Conservation (phyloP, 83 land plant species). For the Diphasiastrum complanatum region DNA sequence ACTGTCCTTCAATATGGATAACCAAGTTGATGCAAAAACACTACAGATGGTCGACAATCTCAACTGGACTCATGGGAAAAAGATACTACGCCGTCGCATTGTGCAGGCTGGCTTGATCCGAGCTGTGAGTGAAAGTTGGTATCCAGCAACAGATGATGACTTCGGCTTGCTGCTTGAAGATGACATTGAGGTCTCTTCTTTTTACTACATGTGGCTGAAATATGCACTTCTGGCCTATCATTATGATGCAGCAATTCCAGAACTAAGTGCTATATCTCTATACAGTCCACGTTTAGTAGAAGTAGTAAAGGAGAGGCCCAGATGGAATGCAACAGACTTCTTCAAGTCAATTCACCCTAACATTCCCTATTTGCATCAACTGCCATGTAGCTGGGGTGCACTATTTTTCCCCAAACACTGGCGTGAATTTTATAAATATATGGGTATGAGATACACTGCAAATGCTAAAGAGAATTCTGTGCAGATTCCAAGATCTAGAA, state of each 20-base stretch:
- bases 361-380: constrained; percentile 93
- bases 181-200: constrained; percentile 99
- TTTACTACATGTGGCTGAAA: constrained; percentile 97
- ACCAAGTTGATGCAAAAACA: constrained; percentile 77
- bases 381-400: constrained; percentile 98
- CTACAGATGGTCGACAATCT: constrained; percentile 49
- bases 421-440: constrained; percentile 96
- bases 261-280: constrained; percentile 84
- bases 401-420: constrained; percentile 97
- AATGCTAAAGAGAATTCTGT: constrained; percentile 88
- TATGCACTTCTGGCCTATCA: constrained; percentile 84
- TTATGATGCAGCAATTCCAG: constrained; percentile 79
- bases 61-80: constrained; percentile 83
- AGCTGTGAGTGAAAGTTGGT: constrained; percentile 99
- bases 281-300: constrained; percentile 92
- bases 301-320: constrained; percentile 92
- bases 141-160: constrained; percentile 80
- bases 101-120: constrained; percentile 95
- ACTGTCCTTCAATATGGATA: constrained; percentile 96
- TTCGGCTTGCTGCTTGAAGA: constrained; percentile 89
- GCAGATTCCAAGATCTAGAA: constrained; percentile 91
- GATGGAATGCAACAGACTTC: constrained; percentile 84
- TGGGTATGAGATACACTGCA: constrained; percentile 81
- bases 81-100: constrained; percentile 65
- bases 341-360: constrained; percentile 74